These are phyloP conservation scores for Xylaria sp. DNA, from an alignment of 495 filamentous ascomycete species.

Conservation along the genomic window DNA sequence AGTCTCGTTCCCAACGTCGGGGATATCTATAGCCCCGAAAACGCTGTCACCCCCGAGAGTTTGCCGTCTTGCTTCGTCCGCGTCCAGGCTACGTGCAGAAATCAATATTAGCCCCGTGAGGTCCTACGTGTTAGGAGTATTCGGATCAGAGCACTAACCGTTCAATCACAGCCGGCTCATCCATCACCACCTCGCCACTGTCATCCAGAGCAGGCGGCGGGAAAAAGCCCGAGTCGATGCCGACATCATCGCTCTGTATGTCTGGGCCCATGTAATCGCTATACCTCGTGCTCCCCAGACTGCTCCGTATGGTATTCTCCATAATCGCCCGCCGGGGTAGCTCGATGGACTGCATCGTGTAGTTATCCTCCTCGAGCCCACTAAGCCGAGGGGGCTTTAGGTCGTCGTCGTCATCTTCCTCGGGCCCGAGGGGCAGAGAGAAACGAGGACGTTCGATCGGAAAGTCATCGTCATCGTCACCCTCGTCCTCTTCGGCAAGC, in stretches of 20 bases:
- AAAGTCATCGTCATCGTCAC: constrained; percentile 62
- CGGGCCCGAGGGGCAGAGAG: constrained; percentile 71
- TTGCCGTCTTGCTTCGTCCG: constrained; percentile 43
- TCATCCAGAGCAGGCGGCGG: constrained; percentile 47
- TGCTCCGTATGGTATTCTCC: constrained; percentile 63
- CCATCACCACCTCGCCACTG: constrained; percentile 47
- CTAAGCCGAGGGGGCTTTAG: constrained; percentile 68
- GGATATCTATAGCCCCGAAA: constrained; percentile 53
- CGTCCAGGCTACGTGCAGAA: constrained; percentile 43
- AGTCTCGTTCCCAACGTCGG: constrained; percentile 51
- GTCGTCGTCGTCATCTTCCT: constrained; percentile 64
- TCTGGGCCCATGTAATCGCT: constrained; percentile 65
- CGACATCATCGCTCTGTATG: constrained; percentile 53
- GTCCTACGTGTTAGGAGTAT: constrained; percentile 1
- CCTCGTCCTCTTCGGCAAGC: constrained; percentile 61
- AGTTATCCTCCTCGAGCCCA: constrained; percentile 71
- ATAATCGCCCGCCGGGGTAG: constrained; percentile 66
- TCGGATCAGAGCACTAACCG: constrained; percentile 29
- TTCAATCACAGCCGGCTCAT: constrained; percentile 46
- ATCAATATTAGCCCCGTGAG: not conserved
- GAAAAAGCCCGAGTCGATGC: constrained; percentile 57
- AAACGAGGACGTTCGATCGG: constrained; percentile 66
- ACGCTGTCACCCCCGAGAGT: constrained; percentile 50
- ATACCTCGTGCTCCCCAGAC: constrained; percentile 61
- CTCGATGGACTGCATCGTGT: constrained; percentile 73